Base-by-base conservation (phyloP, 2,329 filamentous ascomycete species). In the Escovopsis sp. region DNA sequence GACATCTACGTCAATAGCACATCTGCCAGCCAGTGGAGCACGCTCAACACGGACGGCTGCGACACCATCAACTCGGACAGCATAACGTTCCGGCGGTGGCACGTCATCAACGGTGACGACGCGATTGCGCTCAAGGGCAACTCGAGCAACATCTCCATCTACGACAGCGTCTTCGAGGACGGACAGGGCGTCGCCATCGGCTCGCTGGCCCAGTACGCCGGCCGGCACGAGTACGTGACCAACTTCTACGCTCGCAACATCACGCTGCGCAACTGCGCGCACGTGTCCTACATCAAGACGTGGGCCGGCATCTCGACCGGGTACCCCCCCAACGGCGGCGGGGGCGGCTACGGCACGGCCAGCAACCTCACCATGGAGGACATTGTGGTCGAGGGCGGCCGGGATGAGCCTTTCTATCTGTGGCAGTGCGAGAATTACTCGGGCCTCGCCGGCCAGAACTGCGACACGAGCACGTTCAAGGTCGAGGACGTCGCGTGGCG, bases 241-340 rank as follows among this genome's bases (percentile, higher is more conserved):
- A 60, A 63, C 37, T 54, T 74, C 26, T 56, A 52, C 5, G 66
- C 58, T 1, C 52, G 56, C 8, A 66, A 72, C 43, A 57, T 71
- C 23, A 55, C 53, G 3, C 61, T 61, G 35, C 43, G 57, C 33
- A 57, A 65, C 38, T 69, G 63, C 4, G 45, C 58, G 1, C 61
- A 70, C 40, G 63, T 57, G 1, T 58, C 57, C n/a, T 70, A 70
- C 42, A 48, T 74, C 39, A 75, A 76, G 54, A 74, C 69, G 0
- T 76, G 71, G 71, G 68, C 67, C 0, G 68, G 66, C 14, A 50
- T 63, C 9, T 57, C 58, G 26, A 56, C 57, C 19, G 64, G 66
- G 14, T 66, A 61, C 34, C 66, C 67, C 2, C 70, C 69, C 2
- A 75, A 76, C 42, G 70, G 71, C 13, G 71, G 69, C 2, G 70